Base-by-base conservation (phyloP, 2,329 filamentous ascomycete genomes). In the Exophiala spinifera region DNA sequence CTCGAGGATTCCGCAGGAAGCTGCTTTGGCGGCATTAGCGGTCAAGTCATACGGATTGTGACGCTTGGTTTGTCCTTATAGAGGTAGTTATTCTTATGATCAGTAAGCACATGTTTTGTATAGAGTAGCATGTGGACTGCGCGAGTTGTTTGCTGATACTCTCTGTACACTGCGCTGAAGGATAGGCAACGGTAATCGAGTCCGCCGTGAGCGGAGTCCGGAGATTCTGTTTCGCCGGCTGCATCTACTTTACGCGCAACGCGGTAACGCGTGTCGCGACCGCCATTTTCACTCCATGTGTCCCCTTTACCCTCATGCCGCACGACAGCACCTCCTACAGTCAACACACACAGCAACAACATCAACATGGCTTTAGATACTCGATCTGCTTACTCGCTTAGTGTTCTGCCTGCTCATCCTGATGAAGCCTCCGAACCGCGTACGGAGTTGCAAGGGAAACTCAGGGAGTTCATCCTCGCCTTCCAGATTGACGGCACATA, bases 401-500 rank as follows among this genome's bases (percentile, higher is more conserved):
- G 87, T 67, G 85, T 96, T 59, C 90, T 89, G 65, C 83, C 84
- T 63, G 80, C 85, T 53, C 83, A 80, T 62, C 80, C 80, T 59
- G 82, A 84, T 64, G 81, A 84, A 37, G 80, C 77, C 56, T 82
- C 86, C 62, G 87, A 91, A 67, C 86, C 82, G 53, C 81, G 86
- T 55, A 78, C 83, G 21, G 83, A 89, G 67, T 78, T 91, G 46
- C 89, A 94, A 70, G 81, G 83, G 55, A 85, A 89, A 68, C 82
- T 99, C 57, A 85, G 94, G 67, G 86, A 90, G 57, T 99, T 99
- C 71, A 86, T 99, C 61, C 83, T 97, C 54, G 89, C 92, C 64
- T 99, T 96, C 69, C 85, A 92, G 67, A 83, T 97, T 39, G 92
- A 96, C 73, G 96, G 95, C 72, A 83, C 86, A 67, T 97, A 96